Percentiles rank a stretch among this genome's conserved stretches.
Conservation (phyloP, 1,284 basidiomycete genomes). For the Cryptococcus wingfieldii region DNA sequence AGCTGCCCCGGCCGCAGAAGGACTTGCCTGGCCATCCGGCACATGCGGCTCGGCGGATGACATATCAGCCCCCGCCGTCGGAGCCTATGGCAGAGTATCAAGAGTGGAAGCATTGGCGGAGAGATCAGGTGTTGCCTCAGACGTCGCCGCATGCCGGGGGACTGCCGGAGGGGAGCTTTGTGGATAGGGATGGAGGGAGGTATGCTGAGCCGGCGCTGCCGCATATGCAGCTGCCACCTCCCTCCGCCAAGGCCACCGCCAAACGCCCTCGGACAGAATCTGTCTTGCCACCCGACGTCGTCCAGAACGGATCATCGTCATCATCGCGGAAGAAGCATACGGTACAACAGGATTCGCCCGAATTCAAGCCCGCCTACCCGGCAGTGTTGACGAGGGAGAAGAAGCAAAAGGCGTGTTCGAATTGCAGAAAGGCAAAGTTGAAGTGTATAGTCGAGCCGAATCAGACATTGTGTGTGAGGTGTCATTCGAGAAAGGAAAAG, state of each 20-base stretch:
- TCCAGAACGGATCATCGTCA: neutral
- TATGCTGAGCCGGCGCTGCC: neutral
- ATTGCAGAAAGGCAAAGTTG: constrained; percentile 41
- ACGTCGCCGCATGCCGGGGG: neutral
- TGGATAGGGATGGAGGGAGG: neutral
- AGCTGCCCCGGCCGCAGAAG: too few species aligned
- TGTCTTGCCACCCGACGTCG: neutral
- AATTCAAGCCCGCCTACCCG: neutral
- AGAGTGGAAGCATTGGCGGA: neutral
- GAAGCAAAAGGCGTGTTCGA: constrained; percentile 41
- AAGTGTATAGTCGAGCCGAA: constrained; percentile 41
- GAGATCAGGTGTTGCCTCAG: neutral
- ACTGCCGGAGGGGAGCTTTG: neutral
- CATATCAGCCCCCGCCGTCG: neutral
- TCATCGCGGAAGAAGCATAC: neutral
- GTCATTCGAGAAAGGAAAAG: constrained; percentile 33
- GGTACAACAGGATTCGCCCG: neutral
- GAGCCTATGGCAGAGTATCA: neutral
- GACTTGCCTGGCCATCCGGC: neutral
- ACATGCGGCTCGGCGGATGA: neutral
- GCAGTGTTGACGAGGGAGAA: constrained; percentile 28
- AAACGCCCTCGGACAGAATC: neutral
- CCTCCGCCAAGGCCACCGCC: neutral
- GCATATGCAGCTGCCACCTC: neutral
- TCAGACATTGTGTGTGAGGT: constrained; percentile 39